These are phyloP conservation scores for Dendrocalamus sinicus DNA, from an alignment of 176 grass and related monocot species.

Conservation along the genomic window DNA sequence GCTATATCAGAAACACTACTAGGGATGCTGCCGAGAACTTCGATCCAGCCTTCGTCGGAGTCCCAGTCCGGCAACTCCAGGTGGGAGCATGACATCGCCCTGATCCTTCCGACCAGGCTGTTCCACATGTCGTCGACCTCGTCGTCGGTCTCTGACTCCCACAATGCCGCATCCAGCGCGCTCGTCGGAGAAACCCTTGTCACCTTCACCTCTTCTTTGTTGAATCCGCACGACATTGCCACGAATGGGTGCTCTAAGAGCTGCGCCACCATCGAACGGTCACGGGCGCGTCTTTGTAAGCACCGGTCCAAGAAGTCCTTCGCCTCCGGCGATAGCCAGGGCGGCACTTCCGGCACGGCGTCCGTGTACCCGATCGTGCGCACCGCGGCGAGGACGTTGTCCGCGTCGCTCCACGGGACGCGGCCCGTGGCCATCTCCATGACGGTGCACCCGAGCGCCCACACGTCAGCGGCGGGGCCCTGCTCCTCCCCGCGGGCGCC, in stretches of 20 bases:
- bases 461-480: constrained; percentile 54
- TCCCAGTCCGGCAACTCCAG: not conserved
- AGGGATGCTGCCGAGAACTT: not conserved
- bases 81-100: not conserved
- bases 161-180: constrained; percentile 42
- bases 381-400: constrained; percentile 36
- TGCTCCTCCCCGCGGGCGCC: constrained; percentile 63
- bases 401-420: constrained; percentile 33
- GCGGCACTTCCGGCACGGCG: constrained; percentile 31
- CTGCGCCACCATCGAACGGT: constrained; percentile 41
- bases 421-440: constrained; percentile 60
- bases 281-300: constrained; percentile 21
- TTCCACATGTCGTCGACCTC: not conserved
- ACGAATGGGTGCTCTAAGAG: constrained; percentile 56
- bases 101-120: not conserved
- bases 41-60: not conserved
- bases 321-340: constrained; percentile 51
- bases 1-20: not conserved
- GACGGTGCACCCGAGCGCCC: constrained; percentile 55
- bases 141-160: not conserved
- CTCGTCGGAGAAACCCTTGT: constrained; percentile 59
- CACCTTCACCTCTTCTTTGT: not conserved
- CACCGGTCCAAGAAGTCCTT: constrained; percentile 64
- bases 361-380: constrained; percentile 53
- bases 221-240: not conserved